Base-by-base conservation (phyloP, 1,284 basidiomycete genomes). In the Cryptococcus sp. region DNA sequence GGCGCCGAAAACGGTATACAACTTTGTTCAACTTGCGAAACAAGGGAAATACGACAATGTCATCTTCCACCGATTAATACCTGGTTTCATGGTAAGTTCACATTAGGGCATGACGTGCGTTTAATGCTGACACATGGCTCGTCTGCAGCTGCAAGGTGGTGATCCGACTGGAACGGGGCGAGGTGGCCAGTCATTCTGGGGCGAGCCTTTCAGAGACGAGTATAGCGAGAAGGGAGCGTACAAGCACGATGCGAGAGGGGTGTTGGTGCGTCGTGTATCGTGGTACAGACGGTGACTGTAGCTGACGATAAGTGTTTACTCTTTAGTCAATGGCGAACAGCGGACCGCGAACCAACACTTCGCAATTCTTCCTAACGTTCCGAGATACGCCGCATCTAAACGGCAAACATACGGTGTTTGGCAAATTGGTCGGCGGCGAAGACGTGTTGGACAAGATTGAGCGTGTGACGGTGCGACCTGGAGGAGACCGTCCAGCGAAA, bases 1-100 rank as follows among this genome's bases (percentile, higher is more conserved):
- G 86, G 95, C 94, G 6, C 95, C 95, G 0, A 94, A 95, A 79
- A 97, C 95, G 0, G 95, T 93, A 70, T 99, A 97, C 78, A 99
- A 99, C 78, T 99, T 98, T 78, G 80, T 99, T 19, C 89, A 89
- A 86, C 83, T 97, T 5, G 92, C 93, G 0, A 86, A 86, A 64
- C 81, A 87, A 38, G 93, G 93, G 3, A 92, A 93, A 67, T 99
- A 98, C 74, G 87, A 97, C 67, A 81, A 91, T 55, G 71, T 73
- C 17, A 61, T 73, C 34, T 99, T 99, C 77, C 95, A 99, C 73
- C 86, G 95, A 38, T 81, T 96, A 49, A 92, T 99, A 15, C 93
- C 93, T 5, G 94, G 91, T 0, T 99, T 99, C 74, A 99, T 99
- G 96, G 89, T 90, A 63, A 49, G 81, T 74, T 37, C n/a, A 8